Evolutionary conservation across 148 eudicot genomes (phyloP), one percentile per base, ranked within the genome.

Genomic region (Vaccinium macrocarpon): DNA sequence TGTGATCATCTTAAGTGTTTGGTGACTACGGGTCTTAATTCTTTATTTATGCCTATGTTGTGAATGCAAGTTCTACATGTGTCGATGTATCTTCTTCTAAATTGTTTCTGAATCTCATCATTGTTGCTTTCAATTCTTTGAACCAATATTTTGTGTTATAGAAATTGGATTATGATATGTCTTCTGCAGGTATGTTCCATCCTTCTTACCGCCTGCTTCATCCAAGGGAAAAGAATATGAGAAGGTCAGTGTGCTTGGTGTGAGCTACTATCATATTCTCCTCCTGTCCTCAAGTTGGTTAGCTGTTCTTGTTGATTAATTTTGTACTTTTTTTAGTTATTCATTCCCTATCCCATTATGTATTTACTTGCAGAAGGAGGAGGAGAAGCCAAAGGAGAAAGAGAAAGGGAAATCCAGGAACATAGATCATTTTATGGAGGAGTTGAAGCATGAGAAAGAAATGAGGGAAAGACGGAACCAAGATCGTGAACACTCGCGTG

Each of bases 341-440:
- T 42, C 6, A 42, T 50, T 50, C 0, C 52, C 52, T 50, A 0
- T 50, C 52, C 52, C 52, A 50, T 50, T 81, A 78, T 84, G 15
- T 59, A 35, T 64, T 64, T 10, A 55, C 56, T 50, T 84, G 79
- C 85, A 89, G 91, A 94, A 89, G 88, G 90, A 92, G 70, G 95
- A 92, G 80, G 98, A 93, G 87, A 96, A 92, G 89, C 90, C 94
- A 51, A 96, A 90, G 91, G 99, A 96, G 87, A 94, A 42, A 42
- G 46, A 42, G 46, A 42, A 89, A 86, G 99, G 99, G 32, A 93
- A 92, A 85, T 73, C 91, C 52, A 87, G 99, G 88, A 96, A 96
- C 84, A 96, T 96, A 81, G 99, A 96, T 90, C 89, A 93, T 86
- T 94, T 96, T 80, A 96, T 96, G 99, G 99, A 94, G 88, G 99